A percentile compares a stretch with the other conserved stretches of the same genome.
Conservation (phyloP, 139 green algal genomes). For the Ulvella scutata region DNA sequence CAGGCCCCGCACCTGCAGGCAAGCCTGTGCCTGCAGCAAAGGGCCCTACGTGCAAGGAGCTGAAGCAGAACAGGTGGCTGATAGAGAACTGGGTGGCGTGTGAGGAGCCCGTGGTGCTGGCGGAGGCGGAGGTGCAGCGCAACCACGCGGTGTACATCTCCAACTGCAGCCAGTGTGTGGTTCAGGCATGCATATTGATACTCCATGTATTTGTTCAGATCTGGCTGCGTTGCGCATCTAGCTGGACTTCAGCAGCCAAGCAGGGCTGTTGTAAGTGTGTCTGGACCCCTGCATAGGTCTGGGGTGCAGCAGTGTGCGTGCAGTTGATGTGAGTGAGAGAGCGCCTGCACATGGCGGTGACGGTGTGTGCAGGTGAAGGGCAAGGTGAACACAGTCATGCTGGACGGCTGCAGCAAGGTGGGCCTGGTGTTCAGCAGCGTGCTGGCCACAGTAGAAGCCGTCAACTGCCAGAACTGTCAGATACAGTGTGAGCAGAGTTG, state of each 20-base stretch:
- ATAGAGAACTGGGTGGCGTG: slow-evolving; percentile 58
- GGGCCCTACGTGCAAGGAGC: slow-evolving; percentile 32
- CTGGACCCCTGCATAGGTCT: background rate
- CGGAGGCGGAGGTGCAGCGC: slow-evolving; percentile 46
- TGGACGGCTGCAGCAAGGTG: slow-evolving; percentile 70
- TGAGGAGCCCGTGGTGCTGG: slow-evolving; percentile 30
- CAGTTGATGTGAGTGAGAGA: background rate
- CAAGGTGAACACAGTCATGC: slow-evolving; percentile 87
- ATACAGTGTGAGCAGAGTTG: slow-evolving; percentile 52
- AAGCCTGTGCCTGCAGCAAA: background rate
- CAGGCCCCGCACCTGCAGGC: background rate
- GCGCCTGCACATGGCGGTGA: too few species aligned
- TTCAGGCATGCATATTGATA: slow-evolving; percentile 43
- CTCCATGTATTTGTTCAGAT: too few species aligned
- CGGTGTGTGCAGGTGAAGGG: slow-evolving; percentile 47
- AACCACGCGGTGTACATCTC: slow-evolving; percentile 87
- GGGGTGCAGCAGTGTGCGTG: background rate
- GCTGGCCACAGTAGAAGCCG: slow-evolving; percentile 60
- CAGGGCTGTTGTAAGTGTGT: background rate
- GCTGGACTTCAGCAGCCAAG: too few species aligned
- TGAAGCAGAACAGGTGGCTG: slow-evolving; percentile 66
- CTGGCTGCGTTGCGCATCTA: too few species aligned
- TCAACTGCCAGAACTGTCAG: slow-evolving; percentile 74
- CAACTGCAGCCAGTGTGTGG: slow-evolving; percentile 55
- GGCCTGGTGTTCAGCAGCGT: slow-evolving; percentile 75